A percentile compares a stretch with the other conserved stretches of the same genome.
These are phyloP conservation scores for Amanita rimosa DNA, from an alignment of 768 basidiomycete genomes.

Conservation along the genomic window DNA sequence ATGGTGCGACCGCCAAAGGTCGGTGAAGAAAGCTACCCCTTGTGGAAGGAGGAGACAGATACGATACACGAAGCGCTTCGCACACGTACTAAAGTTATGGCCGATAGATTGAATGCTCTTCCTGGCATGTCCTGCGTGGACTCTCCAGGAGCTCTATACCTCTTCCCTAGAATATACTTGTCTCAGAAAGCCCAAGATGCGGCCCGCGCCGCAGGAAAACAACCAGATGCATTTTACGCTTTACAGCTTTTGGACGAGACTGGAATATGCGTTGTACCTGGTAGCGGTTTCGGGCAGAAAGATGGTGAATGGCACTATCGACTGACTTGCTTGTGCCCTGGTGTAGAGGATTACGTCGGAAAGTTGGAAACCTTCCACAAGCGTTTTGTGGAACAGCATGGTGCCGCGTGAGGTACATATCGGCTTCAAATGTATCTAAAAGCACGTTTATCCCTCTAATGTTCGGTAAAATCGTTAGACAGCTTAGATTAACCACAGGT, in stretches of 20 bases:
- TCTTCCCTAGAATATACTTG: constrained; percentile 78
- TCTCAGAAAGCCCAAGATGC: constrained; percentile 62
- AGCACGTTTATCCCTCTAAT: not conserved
- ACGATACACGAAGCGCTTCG: constrained; percentile 68
- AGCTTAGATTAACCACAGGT: not conserved
- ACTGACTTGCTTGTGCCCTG: constrained; percentile 89
- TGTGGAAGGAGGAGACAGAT: constrained; percentile 80
- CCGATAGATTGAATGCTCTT: constrained; percentile 65
- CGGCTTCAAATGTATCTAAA: not conserved
- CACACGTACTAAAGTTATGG: constrained; percentile 61
- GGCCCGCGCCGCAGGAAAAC: constrained; percentile 61
- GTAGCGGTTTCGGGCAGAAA: constrained; percentile 90
- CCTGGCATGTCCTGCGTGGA: constrained; percentile 86
- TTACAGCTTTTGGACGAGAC: constrained; percentile 76
- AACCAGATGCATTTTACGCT: constrained; percentile 85
- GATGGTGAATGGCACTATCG: constrained; percentile 87
- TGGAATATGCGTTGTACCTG: constrained; percentile 90
- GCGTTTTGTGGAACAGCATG: constrained; percentile 23
- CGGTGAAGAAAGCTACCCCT: constrained; percentile 63
- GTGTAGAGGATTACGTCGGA: constrained; percentile 84
- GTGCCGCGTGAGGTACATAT: constrained; percentile 4
- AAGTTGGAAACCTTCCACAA: constrained; percentile 52
- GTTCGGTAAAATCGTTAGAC: not conserved
- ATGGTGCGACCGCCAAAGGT: constrained; percentile 83
- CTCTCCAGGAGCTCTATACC: constrained; percentile 87